A percentile compares a stretch with the other conserved stretches of the same genome.
Evolutionary conservation across 176 grass and related monocot genomes (phyloP).

Genomic region (Pontederia paniculata): DNA sequence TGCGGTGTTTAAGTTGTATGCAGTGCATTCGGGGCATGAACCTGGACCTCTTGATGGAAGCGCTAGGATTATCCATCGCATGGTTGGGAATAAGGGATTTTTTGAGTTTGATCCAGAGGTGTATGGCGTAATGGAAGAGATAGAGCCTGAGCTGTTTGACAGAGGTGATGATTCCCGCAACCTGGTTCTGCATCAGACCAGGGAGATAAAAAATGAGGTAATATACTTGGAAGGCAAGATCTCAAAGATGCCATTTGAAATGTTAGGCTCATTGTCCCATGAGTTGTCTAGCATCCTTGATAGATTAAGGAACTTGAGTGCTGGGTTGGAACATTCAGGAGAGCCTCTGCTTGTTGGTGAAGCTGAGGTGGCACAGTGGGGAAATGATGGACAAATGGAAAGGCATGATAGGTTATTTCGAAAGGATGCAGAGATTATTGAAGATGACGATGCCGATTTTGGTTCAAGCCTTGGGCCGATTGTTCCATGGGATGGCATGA

Average conservation of each 20-base stretch:
- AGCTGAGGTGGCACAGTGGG: constrained; percentile 51
- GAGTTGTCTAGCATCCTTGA: constrained; percentile 66
- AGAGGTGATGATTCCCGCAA: constrained; percentile 46
- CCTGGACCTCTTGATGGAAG: constrained; percentile 94
- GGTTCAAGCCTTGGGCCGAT: constrained; percentile 75
- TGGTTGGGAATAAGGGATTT: constrained; percentile 75
- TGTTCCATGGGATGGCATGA: constrained; percentile 81
- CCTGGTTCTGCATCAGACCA: constrained; percentile 55
- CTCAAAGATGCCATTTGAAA: constrained; percentile 52
- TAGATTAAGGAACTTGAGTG: constrained; percentile 59
- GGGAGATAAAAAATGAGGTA: constrained; percentile 58
- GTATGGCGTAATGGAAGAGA: constrained; percentile 67
- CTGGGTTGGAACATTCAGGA: constrained; percentile 39
- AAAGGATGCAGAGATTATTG: constrained; percentile 88
- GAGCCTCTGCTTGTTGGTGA: constrained; percentile 50
- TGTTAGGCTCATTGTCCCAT: constrained; percentile 38
- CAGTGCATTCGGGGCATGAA: constrained; percentile 88
- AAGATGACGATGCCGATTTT: constrained; percentile 82
- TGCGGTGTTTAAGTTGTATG: constrained; percentile 91
- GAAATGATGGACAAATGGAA: constrained; percentile 43
- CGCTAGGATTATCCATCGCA: constrained; percentile 87
- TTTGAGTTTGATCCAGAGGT: constrained; percentile 80
- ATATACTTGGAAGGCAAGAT: constrained; percentile 56
- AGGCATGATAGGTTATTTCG: constrained; percentile 46
- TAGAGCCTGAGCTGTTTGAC: constrained; percentile 42